Evolutionary conservation across 371 early-diverging fungal species (phyloP).

Genomic region (Mortierella sp.): DNA sequence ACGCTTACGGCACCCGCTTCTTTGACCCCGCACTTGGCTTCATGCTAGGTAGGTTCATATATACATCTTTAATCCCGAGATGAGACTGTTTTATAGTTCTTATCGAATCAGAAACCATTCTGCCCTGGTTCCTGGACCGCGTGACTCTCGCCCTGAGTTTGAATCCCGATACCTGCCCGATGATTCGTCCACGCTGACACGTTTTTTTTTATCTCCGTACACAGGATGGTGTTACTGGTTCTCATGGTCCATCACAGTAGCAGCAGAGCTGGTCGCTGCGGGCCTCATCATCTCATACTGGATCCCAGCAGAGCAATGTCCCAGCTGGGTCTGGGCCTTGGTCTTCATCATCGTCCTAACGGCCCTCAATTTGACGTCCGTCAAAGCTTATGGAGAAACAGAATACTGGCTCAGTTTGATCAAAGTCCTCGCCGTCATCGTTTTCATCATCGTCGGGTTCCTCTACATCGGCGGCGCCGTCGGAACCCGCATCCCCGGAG

Average conservation of each 20-base stretch:
- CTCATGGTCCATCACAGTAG: constrained; percentile 85
- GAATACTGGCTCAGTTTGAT: constrained; percentile 68
- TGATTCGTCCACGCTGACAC: background rate
- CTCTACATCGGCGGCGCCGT: constrained; percentile 72
- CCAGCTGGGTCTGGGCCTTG: constrained; percentile 35
- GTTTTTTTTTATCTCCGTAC: background rate
- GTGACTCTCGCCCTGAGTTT: background rate
- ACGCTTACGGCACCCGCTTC: constrained; percentile 83
- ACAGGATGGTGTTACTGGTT: constrained; percentile 75
- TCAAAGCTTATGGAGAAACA: constrained; percentile 61
- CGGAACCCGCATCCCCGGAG: constrained; percentile 56
- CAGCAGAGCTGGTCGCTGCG: constrained; percentile 76
- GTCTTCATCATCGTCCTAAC: constrained; percentile 38
- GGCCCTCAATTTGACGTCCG: constrained; percentile 34
- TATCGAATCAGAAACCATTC: background rate
- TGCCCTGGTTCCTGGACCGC: background rate
- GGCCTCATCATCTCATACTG: constrained; percentile 76
- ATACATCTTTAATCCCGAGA: too few species aligned
- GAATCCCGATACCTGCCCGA: background rate
- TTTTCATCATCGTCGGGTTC: constrained; percentile 80
- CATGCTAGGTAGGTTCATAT: constrained; percentile 79
- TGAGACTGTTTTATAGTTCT: background rate
- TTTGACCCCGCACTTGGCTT: constrained; percentile 86
- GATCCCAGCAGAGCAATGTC: constrained; percentile 67
- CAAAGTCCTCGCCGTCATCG: constrained; percentile 66